These are phyloP conservation scores for Salvia miltiorrhiza DNA, from an alignment of 257 asterid genomes.

Conservation along the genomic window DNA sequence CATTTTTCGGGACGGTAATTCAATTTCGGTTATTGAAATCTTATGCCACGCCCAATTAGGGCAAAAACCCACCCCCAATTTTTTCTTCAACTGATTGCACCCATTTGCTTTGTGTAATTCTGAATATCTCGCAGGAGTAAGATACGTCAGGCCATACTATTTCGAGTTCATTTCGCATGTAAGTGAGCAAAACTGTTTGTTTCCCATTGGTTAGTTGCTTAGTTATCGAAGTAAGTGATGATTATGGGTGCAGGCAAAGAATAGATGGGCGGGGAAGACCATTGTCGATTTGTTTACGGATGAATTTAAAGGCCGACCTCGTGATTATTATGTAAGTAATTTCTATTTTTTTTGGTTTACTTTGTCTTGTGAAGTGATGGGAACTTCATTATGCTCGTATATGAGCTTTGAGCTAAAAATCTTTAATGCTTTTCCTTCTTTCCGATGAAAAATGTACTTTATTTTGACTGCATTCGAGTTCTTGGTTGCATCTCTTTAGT, in stretches of 20 bases:
- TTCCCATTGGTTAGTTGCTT: background rate
- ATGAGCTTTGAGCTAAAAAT: background rate
- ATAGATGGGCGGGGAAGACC: slow-evolving; percentile 87
- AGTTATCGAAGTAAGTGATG: background rate
- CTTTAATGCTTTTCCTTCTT: background rate
- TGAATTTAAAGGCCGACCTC: slow-evolving; percentile 82
- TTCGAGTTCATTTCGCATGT: slow-evolving; percentile 94
- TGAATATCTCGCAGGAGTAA: slow-evolving; percentile 56
- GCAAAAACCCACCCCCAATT: background rate
- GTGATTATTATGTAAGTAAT: slow-evolving; percentile 75
- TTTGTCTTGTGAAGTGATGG: background rate
- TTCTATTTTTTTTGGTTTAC: background rate
- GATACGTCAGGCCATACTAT: slow-evolving; percentile 89
- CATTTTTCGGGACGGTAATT: slow-evolving; percentile 58
- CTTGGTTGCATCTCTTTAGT: background rate
- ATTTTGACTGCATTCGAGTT: background rate
- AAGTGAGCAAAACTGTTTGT: slow-evolving; percentile 16
- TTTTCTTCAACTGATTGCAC: background rate
- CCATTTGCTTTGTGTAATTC: background rate
- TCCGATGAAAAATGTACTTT: background rate
- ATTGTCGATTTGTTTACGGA: slow-evolving; percentile 88
- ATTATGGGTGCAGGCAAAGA: slow-evolving; percentile 62
- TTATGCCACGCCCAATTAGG: background rate
- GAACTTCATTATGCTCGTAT: background rate
- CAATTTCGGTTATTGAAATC: background rate